Percentiles rank a stretch among this genome's conserved stretches.
Evolutionary conservation across 345 rosid genomes (phyloP).

Genomic region (Dipteronia dyeriana): DNA sequence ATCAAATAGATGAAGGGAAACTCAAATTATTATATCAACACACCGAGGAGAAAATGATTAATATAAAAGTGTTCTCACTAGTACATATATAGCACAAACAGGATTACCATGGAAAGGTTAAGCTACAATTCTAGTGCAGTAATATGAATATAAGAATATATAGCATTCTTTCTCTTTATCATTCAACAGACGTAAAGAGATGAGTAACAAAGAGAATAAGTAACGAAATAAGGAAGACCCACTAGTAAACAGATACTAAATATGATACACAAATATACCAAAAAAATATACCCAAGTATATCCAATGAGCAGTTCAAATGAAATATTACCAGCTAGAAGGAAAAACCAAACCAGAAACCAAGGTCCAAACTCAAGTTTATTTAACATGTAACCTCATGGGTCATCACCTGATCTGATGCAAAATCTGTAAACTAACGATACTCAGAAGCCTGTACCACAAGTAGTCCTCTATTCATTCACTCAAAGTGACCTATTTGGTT

Average conservation of each 20-base stretch:
- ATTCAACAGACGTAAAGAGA: too few species aligned
- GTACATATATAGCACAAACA: too few species aligned
- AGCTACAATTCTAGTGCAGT: too few species aligned
- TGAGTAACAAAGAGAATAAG: neutral
- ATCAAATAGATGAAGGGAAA: too few species aligned
- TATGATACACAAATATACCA: constrained; percentile 21
- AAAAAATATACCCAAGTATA: constrained; percentile 14
- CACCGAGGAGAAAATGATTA: too few species aligned
- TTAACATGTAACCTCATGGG: constrained; percentile 23
- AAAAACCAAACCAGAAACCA: constrained; percentile 26
- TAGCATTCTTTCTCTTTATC: too few species aligned
- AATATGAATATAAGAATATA: too few species aligned
- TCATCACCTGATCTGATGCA: constrained; percentile 11
- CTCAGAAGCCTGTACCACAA: constrained; percentile 35
- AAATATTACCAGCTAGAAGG: constrained; percentile 21
- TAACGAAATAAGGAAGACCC: neutral
- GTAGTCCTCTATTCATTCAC: constrained; percentile 18
- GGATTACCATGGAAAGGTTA: too few species aligned
- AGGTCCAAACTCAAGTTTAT: constrained; percentile 30
- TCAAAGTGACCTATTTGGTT: constrained; percentile 73
- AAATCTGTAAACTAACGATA: constrained; percentile 29
- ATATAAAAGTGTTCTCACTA: too few species aligned
- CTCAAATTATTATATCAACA: too few species aligned
- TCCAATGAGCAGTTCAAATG: constrained; percentile 23
- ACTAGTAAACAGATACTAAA: neutral